Base-by-base conservation (phyloP, 2,329 filamentous ascomycete species). In the Trichoderma sp. region DNA sequence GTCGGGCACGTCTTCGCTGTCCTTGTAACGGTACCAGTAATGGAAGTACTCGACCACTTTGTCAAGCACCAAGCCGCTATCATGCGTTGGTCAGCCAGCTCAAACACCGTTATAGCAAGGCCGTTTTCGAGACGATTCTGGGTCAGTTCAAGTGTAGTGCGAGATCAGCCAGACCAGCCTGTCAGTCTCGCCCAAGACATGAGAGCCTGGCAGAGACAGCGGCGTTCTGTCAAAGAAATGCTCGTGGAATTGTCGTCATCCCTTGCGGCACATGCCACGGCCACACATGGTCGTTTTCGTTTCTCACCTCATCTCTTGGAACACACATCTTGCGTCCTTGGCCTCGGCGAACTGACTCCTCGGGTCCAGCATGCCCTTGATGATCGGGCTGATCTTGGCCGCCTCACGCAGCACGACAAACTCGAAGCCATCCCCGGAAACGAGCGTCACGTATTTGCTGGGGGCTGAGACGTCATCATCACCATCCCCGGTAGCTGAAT, bases 11-110 rank as follows among this genome's bases (percentile, higher is more conserved):
- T 93, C 89, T 73, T 90, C 89, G 72, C 83, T 83, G 72, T 93
- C 86, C 63, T 86, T 85, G 79, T 92, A 86, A 75, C 89, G 90
- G 79, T 93, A 90, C 83, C 91, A 91, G 82, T 94, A 94, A 77
- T 93, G 91, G 71, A 94, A 90, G 80, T 94, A 95, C 80, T 94
- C 91, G 78, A 90, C 91, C 37, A 94, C 89, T 77, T 93, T 93
- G 78, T 94, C 91, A 3, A 95, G 87, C 6, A 94, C 87, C 65
- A 90, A 82, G 72, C 88, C 90, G 79, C 91, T 94, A 77, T 66
- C 71, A 59, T 68, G 64, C 55, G 72, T 74, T 59, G 72, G 68
- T 66, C 11, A 59, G n/a, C 58, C 51, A 39, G 49, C 32, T 59
- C 51, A 11, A 32, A 34, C 43, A 59, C 52, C 8, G 32, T 26